Evolutionary conservation across 2,329 filamentous ascomycete species (phyloP).

Genomic region (Penicillium oxalicum): DNA sequence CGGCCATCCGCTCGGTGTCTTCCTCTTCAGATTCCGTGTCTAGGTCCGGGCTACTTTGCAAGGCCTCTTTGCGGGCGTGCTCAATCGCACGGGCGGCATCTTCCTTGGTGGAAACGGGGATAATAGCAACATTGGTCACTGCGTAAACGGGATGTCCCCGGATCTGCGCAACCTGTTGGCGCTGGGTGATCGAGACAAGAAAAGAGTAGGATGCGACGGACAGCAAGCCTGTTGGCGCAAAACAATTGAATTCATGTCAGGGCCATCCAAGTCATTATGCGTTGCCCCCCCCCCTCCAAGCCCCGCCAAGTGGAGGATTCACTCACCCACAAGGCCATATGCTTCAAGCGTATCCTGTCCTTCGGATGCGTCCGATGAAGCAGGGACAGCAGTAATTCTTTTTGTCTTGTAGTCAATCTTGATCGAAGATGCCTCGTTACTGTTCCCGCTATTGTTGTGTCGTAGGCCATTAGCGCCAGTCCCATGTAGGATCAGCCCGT

Average conservation of each 20-base stretch:
- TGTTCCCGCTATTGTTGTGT: constrained; percentile 36
- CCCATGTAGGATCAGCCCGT: constrained; percentile 77
- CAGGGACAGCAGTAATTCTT: constrained; percentile 45
- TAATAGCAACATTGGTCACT: constrained; percentile 83
- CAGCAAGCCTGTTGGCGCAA: constrained; percentile 60
- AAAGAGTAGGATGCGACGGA: constrained; percentile 76
- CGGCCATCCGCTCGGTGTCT: constrained; percentile 26
- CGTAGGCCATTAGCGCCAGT: constrained; percentile 45
- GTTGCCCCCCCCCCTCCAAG: neutral
- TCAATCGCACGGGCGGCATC: constrained; percentile 69
- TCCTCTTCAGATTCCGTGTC: constrained; percentile 24
- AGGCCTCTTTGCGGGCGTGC: constrained; percentile 49
- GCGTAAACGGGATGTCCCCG: constrained; percentile 77
- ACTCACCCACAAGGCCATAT: constrained; percentile 55
- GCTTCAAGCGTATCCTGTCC: constrained; percentile 41
- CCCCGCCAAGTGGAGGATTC: constrained; percentile 15
- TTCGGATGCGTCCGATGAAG: constrained; percentile 21
- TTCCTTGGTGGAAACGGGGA: constrained; percentile 69
- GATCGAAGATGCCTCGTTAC: constrained; percentile 54
- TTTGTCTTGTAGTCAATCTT: constrained; percentile 64
- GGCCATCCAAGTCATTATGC: neutral
- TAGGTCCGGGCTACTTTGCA: constrained; percentile 35
- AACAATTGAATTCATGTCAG: neutral
- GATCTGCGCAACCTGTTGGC: constrained; percentile 83
- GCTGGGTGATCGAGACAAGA: constrained; percentile 77